Evolutionary conservation across 192 early-diverging fungal genomes (phyloP), one percentile per base, ranked within the genome.

Genomic region (Bifiguratus adelaidae): DNA sequence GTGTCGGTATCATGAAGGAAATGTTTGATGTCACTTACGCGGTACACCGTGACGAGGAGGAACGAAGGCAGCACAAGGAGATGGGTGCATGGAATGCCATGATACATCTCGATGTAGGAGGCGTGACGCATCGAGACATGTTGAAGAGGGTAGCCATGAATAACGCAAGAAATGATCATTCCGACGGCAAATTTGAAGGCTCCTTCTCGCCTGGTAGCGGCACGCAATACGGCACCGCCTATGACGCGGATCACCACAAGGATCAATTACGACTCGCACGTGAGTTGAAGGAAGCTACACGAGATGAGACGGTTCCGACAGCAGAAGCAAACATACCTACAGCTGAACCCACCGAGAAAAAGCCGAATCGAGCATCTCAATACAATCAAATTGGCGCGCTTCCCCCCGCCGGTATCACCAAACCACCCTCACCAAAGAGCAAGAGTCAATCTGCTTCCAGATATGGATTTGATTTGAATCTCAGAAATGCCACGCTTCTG

Each of bases 11-110:
- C 16, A 70, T 88, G 47, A 88, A 85, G 53, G 70, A 85, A 47
- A 78, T 78, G 12, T 81, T 83, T 50, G 81, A 85, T 53, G 65
- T 88, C 44, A 77, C 81, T 19, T 85, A 78, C 51, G 82, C 85
- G 27, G 79, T 88, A 30, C 83, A 83, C 41, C 71, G 85, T 18
- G 78, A 85, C 68, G 83, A 76, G 41, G 78, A 84, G 51, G 77
- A 84, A 38, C 70, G 67, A 33, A 56, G 59, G 7, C 48, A 61
- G 35, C 22, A 47, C 20, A 13, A 32, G 36, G 21, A 49, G 19
- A 21, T 38, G 30, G 48, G 29, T 11, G 35, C 60, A 4, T 58
- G 53, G n/a, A 51, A 33, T 34, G 36, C 35, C 9, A 58, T 44
- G 15, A n/a, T 58, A 16, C 40, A 53, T 18, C 2, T 36, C 3